Evolutionary conservation across 2,329 filamentous ascomycete species (phyloP).

Genomic region (Didymella pomorum): DNA sequence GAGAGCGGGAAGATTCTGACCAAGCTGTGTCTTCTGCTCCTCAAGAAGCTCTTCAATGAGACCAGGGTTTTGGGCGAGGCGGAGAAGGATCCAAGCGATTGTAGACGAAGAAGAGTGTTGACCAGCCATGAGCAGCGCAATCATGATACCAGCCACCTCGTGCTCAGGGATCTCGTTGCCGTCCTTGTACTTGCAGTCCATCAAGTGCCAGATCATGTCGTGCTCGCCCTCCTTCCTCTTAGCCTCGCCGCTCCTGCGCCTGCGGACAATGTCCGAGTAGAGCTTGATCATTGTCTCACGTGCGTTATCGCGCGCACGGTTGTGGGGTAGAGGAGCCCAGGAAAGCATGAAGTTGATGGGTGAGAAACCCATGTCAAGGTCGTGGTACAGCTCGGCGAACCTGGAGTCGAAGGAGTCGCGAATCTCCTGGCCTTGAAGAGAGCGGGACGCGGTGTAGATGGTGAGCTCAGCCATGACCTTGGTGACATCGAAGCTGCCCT

Average conservation of each 20-base stretch:
- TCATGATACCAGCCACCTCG: slow-evolving; percentile 93
- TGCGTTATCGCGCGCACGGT: slow-evolving; percentile 79
- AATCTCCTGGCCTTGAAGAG: slow-evolving; percentile 84
- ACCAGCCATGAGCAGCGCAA: slow-evolving; percentile 89
- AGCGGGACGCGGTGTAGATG: slow-evolving; percentile 87
- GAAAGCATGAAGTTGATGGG: slow-evolving; percentile 90
- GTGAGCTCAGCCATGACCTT: slow-evolving; percentile 84
- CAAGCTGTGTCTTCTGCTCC: slow-evolving; percentile 79
- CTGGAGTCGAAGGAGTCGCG: slow-evolving; percentile 80
- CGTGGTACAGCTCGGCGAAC: slow-evolving; percentile 84
- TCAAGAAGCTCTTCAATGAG: slow-evolving; percentile 82
- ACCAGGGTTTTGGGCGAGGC: slow-evolving; percentile 77
- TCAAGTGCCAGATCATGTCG: slow-evolving; percentile 91
- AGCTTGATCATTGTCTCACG: slow-evolving; percentile 81
- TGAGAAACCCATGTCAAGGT: slow-evolving; percentile 88
- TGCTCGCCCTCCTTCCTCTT: slow-evolving; percentile 56
- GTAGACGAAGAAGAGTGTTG: slow-evolving; percentile 90
- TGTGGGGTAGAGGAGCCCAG: slow-evolving; percentile 89
- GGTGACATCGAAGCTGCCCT: slow-evolving; percentile 75
- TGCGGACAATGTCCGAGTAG: slow-evolving; percentile 82
- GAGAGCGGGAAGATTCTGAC: slow-evolving; percentile 76
- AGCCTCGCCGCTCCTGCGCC: slow-evolving; percentile 66
- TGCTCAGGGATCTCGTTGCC: slow-evolving; percentile 79
- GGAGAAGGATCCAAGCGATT: slow-evolving; percentile 83
- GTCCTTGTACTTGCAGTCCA: slow-evolving; percentile 86